phyloP scores from a whole-genome alignment of 352 stramenopile species.

The Phytopythium litorale region DNA sequence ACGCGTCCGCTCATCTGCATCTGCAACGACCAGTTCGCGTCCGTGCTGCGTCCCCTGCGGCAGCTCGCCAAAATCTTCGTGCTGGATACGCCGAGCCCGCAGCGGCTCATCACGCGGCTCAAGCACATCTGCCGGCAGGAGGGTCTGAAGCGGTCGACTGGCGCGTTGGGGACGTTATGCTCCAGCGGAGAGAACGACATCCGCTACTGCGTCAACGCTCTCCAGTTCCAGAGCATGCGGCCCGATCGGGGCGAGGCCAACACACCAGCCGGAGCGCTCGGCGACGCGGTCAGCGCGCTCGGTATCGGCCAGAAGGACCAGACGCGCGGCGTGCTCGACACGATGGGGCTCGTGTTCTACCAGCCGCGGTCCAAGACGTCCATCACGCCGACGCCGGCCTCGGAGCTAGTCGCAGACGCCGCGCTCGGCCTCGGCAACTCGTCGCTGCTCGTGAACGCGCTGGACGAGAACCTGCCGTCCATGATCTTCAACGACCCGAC shows the following conservation, averaged over 20 bases:
- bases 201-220: conserved; percentile 93
- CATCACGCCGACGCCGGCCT: conserved; percentile 18
- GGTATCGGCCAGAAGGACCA: conserved; percentile 62
- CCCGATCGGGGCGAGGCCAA: conserved; percentile 1
- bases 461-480: conserved; percentile 88
- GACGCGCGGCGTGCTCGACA: conserved; percentile 56
- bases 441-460: conserved; percentile 69
- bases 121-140: conserved; percentile 91
- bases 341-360: conserved; percentile 75
- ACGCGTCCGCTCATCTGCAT: conserved; percentile 97
- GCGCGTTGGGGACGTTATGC: conserved; percentile 55
- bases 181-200: conserved; percentile 88
- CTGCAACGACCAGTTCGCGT: conserved; percentile 98
- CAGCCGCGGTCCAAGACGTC: conserved; percentile 47
- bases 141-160: conserved; percentile 72
- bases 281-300: conserved; percentile 20
- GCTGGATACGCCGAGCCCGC: conserved; percentile 78
- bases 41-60: conserved; percentile 92
- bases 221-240: conserved; percentile 92
- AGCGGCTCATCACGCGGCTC: conserved; percentile 90
- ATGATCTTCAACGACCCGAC: conserved; percentile 90
- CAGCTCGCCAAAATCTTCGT: conserved; percentile 93
- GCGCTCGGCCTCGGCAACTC: conserved; percentile 75
- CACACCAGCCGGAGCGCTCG: neutral
- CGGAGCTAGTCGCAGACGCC: conserved; percentile 65